Percentiles rank a stretch among this genome's conserved stretches.
Conservation (phyloP, 164 flowering plant species). For the grape (Vitis vinifera) region DNA sequence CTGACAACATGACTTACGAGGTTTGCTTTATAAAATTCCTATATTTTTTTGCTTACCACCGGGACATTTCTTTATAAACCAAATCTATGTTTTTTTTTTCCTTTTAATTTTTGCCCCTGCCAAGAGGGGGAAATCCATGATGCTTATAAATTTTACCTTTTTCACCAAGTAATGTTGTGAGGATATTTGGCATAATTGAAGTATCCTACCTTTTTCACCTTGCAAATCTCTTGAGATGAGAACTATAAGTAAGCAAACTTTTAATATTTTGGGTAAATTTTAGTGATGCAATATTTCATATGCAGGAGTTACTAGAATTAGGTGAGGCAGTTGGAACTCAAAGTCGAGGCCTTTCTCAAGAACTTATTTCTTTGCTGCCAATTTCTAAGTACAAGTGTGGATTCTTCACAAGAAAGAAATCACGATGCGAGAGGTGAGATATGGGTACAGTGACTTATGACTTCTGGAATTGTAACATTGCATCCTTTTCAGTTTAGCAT, state of each 20-base stretch:
- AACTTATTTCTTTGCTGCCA: slow-evolving; percentile 70
- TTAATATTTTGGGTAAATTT: not conserved
- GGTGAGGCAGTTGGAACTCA: slow-evolving; percentile 96
- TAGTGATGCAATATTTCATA: slow-evolving; percentile 1
- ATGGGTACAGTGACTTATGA: not conserved
- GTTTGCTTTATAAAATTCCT: slow-evolving; percentile 31
- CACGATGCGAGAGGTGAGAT: slow-evolving; percentile 69
- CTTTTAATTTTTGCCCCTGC: not conserved
- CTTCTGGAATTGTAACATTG: not conserved
- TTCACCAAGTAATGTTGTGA: not conserved
- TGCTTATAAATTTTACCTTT: not conserved
- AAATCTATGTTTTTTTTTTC: not conserved
- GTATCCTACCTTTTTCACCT: too few species aligned
- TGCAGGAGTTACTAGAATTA: slow-evolving; percentile 85
- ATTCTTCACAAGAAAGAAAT: slow-evolving; percentile 66
- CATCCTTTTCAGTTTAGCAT: too few species aligned
- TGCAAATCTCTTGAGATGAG: too few species aligned
- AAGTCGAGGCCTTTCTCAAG: slow-evolving; percentile 84
- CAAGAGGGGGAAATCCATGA: too few species aligned
- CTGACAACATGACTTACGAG: slow-evolving; percentile 96
- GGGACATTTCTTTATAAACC: not conserved
- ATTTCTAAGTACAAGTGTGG: slow-evolving; percentile 72
- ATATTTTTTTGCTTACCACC: not conserved
- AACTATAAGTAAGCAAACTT: not conserved
- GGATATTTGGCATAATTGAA: too few species aligned